These are phyloP conservation scores for Phaeolepiota aurea DNA, from an alignment of 768 basidiomycete species.

Conservation along the genomic window DNA sequence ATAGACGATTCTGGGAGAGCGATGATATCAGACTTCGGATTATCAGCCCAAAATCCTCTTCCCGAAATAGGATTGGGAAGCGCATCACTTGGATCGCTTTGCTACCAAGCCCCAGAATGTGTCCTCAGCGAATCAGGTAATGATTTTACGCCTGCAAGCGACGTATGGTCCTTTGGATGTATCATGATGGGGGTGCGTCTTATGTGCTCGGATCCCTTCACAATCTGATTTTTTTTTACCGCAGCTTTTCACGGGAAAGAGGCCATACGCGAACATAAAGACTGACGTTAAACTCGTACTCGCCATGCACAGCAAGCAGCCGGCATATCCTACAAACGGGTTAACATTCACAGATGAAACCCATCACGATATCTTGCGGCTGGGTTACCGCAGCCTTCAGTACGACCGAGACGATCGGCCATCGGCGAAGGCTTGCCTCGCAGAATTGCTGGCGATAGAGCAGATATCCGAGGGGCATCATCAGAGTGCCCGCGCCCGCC, in stretches of 20 bases:
- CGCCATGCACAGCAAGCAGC: neutral
- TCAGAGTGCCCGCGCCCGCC: neutral
- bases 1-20: constrained; percentile 3
- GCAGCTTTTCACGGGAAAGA: neutral
- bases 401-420: neutral
- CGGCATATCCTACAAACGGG: neutral
- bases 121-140: neutral
- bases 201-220: neutral
- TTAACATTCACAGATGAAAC: neutral
- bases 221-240: neutral
- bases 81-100: neutral
- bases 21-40: constrained; percentile 6
- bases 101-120: neutral
- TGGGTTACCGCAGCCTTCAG: neutral
- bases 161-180: constrained; percentile 1
- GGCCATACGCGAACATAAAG: neutral
- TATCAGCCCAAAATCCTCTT: neutral
- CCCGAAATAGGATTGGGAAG: neutral
- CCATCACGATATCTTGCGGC: neutral
- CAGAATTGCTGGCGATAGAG: neutral
- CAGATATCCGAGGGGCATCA: neutral
- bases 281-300: neutral
- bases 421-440: neutral
- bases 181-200: neutral
- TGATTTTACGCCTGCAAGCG: neutral